Evolutionary conservation across 2,329 filamentous ascomycete genomes (phyloP).

Genomic region (Emericellopsis atlantica): DNA sequence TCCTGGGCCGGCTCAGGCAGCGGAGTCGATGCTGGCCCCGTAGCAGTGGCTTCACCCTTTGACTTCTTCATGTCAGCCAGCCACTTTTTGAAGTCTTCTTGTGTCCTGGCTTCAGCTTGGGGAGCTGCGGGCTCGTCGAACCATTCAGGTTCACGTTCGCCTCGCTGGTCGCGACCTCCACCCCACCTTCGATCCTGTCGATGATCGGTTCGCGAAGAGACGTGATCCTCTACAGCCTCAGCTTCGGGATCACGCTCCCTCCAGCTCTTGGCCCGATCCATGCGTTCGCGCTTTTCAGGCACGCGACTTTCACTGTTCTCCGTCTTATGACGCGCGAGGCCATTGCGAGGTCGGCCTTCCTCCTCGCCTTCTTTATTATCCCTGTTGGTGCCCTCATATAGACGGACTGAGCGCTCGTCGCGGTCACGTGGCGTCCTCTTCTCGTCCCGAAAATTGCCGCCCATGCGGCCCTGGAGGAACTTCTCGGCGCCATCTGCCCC

Average conservation of each 20-base stretch:
- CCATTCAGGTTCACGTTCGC: conserved; percentile 85
- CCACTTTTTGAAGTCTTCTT: conserved; percentile 89
- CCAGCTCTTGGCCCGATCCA: conserved; percentile 49
- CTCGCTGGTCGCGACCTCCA: conserved; percentile 38
- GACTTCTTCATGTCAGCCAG: conserved; percentile 80
- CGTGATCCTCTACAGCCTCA: conserved; percentile 39
- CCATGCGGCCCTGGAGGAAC: conserved; percentile 50
- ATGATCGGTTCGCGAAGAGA: background rate
- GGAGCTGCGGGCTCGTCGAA: conserved; percentile 64
- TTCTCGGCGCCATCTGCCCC: conserved; percentile 60
- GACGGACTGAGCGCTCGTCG: conserved; percentile 42
- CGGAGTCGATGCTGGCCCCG: conserved; percentile 18
- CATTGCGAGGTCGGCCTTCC: conserved; percentile 51
- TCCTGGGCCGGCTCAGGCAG: conserved; percentile 24
- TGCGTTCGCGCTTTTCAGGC: conserved; percentile 35
- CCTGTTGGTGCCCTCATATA: conserved; percentile 35
- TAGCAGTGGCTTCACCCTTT: conserved; percentile 23
- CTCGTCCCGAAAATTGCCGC: conserved; percentile 30
- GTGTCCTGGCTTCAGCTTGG: conserved; percentile 59
- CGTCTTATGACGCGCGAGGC: conserved; percentile 60
- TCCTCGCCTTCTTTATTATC: conserved; percentile 39
- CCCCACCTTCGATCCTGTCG: background rate
- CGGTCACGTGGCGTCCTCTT: conserved; percentile 36
- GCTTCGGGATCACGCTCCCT: conserved; percentile 36
- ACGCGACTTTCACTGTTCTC: conserved; percentile 20